Evolutionary conservation across 2,329 filamentous ascomycete genomes (phyloP), one percentile per base, ranked within the genome.

Genomic region (Aspergillus quadrilineatus): DNA sequence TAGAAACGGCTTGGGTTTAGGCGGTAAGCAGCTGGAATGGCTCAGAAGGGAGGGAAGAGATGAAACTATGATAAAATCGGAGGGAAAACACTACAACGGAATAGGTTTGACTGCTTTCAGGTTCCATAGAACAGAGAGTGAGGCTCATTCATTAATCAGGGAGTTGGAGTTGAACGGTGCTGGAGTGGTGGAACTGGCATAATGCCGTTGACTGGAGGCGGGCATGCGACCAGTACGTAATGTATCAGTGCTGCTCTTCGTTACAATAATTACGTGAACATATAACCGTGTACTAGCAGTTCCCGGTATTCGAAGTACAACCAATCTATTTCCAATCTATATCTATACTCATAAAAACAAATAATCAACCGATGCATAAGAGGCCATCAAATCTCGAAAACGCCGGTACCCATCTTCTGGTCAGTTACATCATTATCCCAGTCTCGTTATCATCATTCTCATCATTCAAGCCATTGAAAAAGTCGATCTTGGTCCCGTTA

Each of bases 21-120:
- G 65, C 63, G 63, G 65, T 65, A 62, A 64, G 65, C 60, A 67
- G 60, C 58, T 64, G 64, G 56, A 51, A 57, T 57, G 55, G 57
- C 60, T 57, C 62, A 63, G 52, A 22, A 22, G 22, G 22, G 22
- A 22, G 50, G 55, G 53, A 45, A 43, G 50, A 51, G 47, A 54
- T 26, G 48, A 39, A 49, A 50, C 39, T 58, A 63, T 58, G 57
- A 61, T 46, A 50, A 43, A n/a, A 29, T 44, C 26, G 51, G 32
- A 43, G 22, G 47, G 26, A 36, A 43, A 53, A 39, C 55, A 55
- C 53, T 53, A 43, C 26, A 26, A n/a, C 8, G 9, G n/a, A 30
- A 34, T 15, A n/a, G 15, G 39, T 61, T 53, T 63, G 53, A 53
- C 59, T 42, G 37, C 64, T 58, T 17, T 65, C 69, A 41, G 60